Base-by-base conservation (phyloP, 495 filamentous ascomycete genomes). In the Extremus antarcticus region DNA sequence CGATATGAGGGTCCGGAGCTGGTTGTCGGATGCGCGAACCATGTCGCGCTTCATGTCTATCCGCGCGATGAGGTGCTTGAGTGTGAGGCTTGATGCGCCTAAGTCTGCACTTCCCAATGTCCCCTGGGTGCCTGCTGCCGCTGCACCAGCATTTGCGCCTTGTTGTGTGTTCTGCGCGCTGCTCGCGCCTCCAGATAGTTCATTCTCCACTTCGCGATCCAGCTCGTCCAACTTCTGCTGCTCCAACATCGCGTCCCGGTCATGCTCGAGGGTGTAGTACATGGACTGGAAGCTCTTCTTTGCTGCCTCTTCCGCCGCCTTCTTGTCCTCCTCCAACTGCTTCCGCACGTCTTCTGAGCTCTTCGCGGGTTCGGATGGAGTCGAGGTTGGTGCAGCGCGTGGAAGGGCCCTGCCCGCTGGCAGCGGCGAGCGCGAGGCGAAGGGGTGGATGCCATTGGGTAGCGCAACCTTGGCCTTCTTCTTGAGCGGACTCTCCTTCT, bases 171-270 rank as follows among this genome's bases (percentile, higher is more conserved):
- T 54, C 13, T 20, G n/a, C 1, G 46, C 23, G 17, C 16, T 47
- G 23, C 43, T 53, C 8, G 50, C 50, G 62, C 86, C 82, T 49
- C 88, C 86, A 15, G 76, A 80, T 75, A 92, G 89, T 69, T 99
- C 92, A 17, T 89, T 88, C 67, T 97, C 90, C 13, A 96, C 84
- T 67, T 94, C 90, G 64, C 90, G 85, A 65, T 99, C 92, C 0
- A 91, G 88, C 65, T 97, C 92, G 58, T 97, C 94, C 43, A 99
- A 78, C 66, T 89, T 88, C 70, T 96, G 88, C 69, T 99, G 94
- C 67, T 99, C 92, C 57, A 95, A 68, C 94, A 97, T 96, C 40
- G 92, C 90, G 65, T 90, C 87, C 24, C 86, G 79, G 68, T 99
- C 92, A 66, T 88, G 90, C 67, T 99, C 92, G 25, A 96, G 73